phyloP scores from a whole-genome alignment of 2,329 filamentous ascomycete genomes.

The Pseudocercospora crystallina region DNA sequence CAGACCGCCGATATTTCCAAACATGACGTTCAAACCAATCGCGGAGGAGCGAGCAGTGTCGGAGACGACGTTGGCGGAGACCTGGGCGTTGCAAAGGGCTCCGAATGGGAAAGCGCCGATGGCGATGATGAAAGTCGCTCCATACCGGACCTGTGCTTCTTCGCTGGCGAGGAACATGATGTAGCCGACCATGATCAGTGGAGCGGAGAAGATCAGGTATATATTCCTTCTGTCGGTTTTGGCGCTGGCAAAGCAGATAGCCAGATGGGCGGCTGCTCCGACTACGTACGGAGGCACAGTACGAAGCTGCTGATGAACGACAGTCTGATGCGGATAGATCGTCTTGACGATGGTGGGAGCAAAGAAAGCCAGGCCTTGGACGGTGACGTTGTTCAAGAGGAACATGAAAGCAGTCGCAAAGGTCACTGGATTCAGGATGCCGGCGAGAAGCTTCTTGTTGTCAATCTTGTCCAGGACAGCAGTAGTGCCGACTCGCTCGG shows the following conservation, averaged over 20 bases:
- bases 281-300: slow-evolving; percentile 71
- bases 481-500: slow-evolving; percentile 63
- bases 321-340: slow-evolving; percentile 61
- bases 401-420: slow-evolving; percentile 59
- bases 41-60: slow-evolving; percentile 68
- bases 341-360: slow-evolving; percentile 67
- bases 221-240: slow-evolving; percentile 59
- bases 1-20: slow-evolving; percentile 66
- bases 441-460: slow-evolving; percentile 57
- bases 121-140: slow-evolving; percentile 68
- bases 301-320: slow-evolving; percentile 65
- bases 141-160: slow-evolving; percentile 59
- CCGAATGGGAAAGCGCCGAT: slow-evolving; percentile 64
- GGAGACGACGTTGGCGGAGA: slow-evolving; percentile 68
- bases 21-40: slow-evolving; percentile 68
- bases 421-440: slow-evolving; percentile 65
- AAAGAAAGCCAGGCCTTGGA: slow-evolving; percentile 70
- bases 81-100: slow-evolving; percentile 65
- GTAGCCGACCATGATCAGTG: slow-evolving; percentile 68
- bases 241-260: slow-evolving; percentile 63
- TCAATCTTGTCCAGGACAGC: slow-evolving; percentile 65
- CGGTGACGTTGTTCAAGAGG: slow-evolving; percentile 67
- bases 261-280: slow-evolving; percentile 65
- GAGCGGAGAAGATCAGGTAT: slow-evolving; percentile 61
- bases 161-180: slow-evolving; percentile 66